These are phyloP conservation scores for Carex arenaria DNA, from an alignment of 202 grass and related monocot genomes.

Conservation along the genomic window DNA sequence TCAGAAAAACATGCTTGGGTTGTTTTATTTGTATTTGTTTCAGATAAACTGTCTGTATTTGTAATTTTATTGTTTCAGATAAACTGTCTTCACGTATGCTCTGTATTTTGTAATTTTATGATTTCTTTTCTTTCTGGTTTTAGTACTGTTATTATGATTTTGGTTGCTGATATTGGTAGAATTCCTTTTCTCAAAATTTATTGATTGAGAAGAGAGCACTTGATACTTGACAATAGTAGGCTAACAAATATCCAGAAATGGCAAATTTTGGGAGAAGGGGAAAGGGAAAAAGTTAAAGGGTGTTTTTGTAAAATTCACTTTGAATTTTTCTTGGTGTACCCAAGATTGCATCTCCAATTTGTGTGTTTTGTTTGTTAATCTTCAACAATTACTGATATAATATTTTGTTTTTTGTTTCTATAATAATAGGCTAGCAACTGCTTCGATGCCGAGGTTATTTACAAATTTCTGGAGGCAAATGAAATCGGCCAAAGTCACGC, in stretches of 20 bases:
- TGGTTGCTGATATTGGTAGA: background rate
- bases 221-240: too few species aligned
- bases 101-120: background rate
- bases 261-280: too few species aligned
- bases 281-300: too few species aligned
- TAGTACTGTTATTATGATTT: background rate
- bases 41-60: background rate
- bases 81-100: background rate
- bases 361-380: too few species aligned
- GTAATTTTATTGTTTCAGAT: background rate
- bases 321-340: too few species aligned
- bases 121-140: background rate
- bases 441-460: too few species aligned
- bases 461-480: too few species aligned
- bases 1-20: conserved; percentile 1
- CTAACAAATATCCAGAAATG: too few species aligned
- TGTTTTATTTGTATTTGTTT: background rate
- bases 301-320: too few species aligned
- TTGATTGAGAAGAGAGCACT: too few species aligned
- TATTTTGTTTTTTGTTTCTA: background rate
- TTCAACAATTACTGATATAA: background rate
- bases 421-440: conserved; percentile 61
- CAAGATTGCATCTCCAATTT: too few species aligned
- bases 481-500: too few species aligned
- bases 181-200: background rate